Conservation (phyloP, 2,329 filamentous ascomycete genomes). For the Epichloe festucae region DNA sequence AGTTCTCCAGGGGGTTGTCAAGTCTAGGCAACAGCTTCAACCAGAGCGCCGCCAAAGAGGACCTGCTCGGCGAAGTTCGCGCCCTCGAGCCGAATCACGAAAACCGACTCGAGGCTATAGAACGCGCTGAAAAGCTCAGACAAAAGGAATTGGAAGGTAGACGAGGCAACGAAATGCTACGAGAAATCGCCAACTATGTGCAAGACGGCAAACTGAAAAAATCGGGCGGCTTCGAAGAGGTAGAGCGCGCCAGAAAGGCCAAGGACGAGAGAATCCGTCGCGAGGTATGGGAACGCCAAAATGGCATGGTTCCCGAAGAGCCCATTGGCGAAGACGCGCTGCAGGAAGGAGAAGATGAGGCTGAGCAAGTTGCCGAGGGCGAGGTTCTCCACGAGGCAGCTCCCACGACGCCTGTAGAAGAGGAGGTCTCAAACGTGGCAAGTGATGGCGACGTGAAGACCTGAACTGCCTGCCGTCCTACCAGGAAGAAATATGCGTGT, state of each 20-base stretch:
- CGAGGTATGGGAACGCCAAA: slow-evolving; percentile 61
- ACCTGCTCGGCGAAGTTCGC: slow-evolving; percentile 81
- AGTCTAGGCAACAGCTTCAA: slow-evolving; percentile 46
- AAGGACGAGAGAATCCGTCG: slow-evolving; percentile 79
- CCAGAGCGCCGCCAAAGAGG: slow-evolving; percentile 75
- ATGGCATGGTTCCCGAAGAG: slow-evolving; percentile 38
- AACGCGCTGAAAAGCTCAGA: slow-evolving; percentile 84
- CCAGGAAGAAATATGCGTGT: no score
- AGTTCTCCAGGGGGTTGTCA: slow-evolving; percentile 41
- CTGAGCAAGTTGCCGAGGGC: slow-evolving; percentile 7
- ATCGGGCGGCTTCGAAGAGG: slow-evolving; percentile 87
- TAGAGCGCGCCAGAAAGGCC: slow-evolving; percentile 67
- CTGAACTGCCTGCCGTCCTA: not conserved
- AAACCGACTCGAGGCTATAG: slow-evolving; percentile 83
- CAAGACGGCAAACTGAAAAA: slow-evolving; percentile 89
- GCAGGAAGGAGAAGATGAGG: slow-evolving; percentile 13
- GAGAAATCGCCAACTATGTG: slow-evolving; percentile 76
- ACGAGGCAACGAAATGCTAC: slow-evolving; percentile 62
- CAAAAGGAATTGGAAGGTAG: slow-evolving; percentile 78
- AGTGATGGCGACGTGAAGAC: not conserved
- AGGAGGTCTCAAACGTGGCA: not conserved
- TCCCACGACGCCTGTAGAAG: slow-evolving; percentile 1
- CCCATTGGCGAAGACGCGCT: slow-evolving; percentile 25
- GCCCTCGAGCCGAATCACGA: slow-evolving; percentile 93
- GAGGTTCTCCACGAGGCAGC: slow-evolving; percentile 7